Base-by-base conservation (phyloP, 2,329 filamentous ascomycete genomes). In the Colletotrichum sp. region DNA sequence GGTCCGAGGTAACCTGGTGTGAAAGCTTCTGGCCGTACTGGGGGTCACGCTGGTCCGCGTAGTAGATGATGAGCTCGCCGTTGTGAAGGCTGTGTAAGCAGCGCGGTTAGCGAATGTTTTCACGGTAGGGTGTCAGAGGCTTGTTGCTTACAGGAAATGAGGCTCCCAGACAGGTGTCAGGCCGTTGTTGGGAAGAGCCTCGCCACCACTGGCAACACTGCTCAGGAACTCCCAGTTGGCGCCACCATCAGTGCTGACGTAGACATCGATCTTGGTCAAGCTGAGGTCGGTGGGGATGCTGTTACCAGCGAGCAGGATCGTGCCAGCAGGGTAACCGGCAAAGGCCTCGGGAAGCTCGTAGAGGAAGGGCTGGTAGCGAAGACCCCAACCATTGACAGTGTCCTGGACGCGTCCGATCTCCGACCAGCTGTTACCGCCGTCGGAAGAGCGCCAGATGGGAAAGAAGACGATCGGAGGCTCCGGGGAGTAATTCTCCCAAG, bases 101-200 rank as follows among this genome's bases (percentile, higher is more conserved):
- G n/a, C 1, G 13, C 1, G 11, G 28, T 80, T 22, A 77, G 72
- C 15, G 12, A 6, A 22, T 15, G 34, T 7, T 1, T 19, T 15
- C 2, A 2, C 3, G 6, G 12, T 27, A 16, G 22, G 3, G 8
- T 5, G 3, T 11, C 3, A 4, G 1, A 11, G 12, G n/a, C 6
- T 16, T 13, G 3, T 25, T n/a, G 28, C 82, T 77, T 78, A 84
- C 82, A 91, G 80, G 59, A 95, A 83, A 82, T 93, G 94, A 0
- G 93, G 93, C 82, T 95, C 94, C 93, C 93, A 95, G 22, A 95
- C 91, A 1, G 93, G 92, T 0, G 92, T 93, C 52, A 91, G 81
- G 2, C 92, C 93, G 80, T 95, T 94, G 79, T 91, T 88, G 3
- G 93, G 90, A 1, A 85, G 79, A 4, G 93, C 92, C 67, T 88